Percentiles rank a stretch among this genome's conserved stretches.
phyloP scores from a whole-genome alignment of 306 rosid genomes.

The Potentilla sterilis region DNA sequence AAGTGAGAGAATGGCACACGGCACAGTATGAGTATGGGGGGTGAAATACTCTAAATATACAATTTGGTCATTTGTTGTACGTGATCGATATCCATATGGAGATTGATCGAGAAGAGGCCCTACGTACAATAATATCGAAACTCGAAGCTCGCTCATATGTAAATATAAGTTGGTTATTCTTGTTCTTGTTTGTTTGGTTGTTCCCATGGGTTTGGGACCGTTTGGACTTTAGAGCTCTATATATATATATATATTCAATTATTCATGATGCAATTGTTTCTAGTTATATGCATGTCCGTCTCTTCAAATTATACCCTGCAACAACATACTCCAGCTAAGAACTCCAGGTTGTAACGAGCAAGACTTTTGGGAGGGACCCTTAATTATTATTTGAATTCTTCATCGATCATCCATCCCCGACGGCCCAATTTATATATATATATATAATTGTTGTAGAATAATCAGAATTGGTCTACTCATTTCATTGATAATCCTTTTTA shows the following conservation, averaged over 20 bases:
- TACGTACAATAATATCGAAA: not conserved
- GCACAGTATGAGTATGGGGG: too few relatives aligned
- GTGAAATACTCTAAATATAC: not conserved
- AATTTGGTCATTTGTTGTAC: not conserved
- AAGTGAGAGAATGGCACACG: not conserved
- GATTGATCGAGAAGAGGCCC: not conserved
- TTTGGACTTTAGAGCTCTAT: not conserved
- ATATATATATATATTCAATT: too few relatives aligned
- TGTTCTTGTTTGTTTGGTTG: not conserved
- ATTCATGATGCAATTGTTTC: too few relatives aligned
- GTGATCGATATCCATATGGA: not conserved
- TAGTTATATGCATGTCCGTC: too few relatives aligned
- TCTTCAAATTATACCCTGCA: not conserved
- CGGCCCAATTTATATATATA: not conserved
- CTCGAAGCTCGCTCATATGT: too few relatives aligned
- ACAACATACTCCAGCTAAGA: not conserved
- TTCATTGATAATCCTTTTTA: too few relatives aligned
- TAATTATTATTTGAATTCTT: not conserved
- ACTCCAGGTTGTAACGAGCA: not conserved
- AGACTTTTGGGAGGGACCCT: not conserved
- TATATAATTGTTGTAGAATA: too few relatives aligned
- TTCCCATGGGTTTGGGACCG: conserved; percentile 1
- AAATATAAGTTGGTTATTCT: not conserved
- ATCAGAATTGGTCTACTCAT: too few relatives aligned
- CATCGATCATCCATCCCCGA: not conserved